Base-by-base conservation (phyloP, 257 asterid genomes). In the Haberlea rhodopensis region DNA sequence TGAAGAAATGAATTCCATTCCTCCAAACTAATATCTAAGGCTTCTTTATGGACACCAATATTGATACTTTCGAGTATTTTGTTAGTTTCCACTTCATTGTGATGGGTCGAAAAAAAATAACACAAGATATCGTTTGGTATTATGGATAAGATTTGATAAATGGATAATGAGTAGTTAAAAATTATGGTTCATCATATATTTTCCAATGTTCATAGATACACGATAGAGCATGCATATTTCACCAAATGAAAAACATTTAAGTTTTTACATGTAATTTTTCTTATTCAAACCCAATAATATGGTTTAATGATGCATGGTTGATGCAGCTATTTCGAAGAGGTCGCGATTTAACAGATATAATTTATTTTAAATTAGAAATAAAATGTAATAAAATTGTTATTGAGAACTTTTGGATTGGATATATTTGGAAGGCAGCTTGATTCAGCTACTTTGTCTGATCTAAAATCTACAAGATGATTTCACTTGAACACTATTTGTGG, bases 371-470 rank as follows among this genome's bases (percentile, higher is more conserved):
- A 54, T 13, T n/a, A n/a, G 5, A 3, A 51, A 32, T 27, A 28
- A 57, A 72, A 51, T 37, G 27, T 31, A 26, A 56, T 21, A 23
- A 29, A 22, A 24, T 26, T 24, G 52, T 34, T 68, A 3, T 34
- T 9, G 43, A 25, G 45, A 68, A 49, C 37, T 29, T 69, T 10
- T 63, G 66, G 15, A 54, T 57, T 75, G 69, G 66, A 23, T 25
- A 10, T 26, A 60, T 15, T 24, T 31, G 20, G 34, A 18, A 25
- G 32, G 32, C 2, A 65, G 21, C 22, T 73, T 48, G 63, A 63
- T 66, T 53, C 46, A 67, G 61, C 77, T 56, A 67, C 5, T 71
- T 71, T 62, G 72, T 46, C 71, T 46, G n/a, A 31, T 28, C 7
- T 61, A 40, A 54, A 19, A 49, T 26, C 26, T 15, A 28, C 15